Conservation (phyloP, 163 green algal species). For the Scenedesmus sp. region DNA sequence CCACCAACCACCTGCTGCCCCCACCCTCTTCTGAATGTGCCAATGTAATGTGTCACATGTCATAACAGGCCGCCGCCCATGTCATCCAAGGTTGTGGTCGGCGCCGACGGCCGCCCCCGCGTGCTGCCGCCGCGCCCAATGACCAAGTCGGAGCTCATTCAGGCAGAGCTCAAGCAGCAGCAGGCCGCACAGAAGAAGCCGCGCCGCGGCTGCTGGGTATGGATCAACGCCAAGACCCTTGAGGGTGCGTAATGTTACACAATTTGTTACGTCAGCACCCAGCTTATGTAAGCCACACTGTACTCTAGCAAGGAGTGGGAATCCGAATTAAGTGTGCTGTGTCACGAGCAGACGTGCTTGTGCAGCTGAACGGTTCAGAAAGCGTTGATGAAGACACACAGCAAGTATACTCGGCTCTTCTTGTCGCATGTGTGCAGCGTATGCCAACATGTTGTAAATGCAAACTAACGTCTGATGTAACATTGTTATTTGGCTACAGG, state of each 20-base stretch:
- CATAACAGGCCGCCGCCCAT: background rate
- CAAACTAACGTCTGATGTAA: too few relatives aligned
- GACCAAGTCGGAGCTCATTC: constrained; percentile 13
- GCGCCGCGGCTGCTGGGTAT: constrained; percentile 49
- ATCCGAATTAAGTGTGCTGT: too few relatives aligned
- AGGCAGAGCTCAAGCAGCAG: constrained; percentile 5
- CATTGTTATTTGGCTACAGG: too few relatives aligned
- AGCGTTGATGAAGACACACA: too few relatives aligned
- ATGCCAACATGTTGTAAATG: too few relatives aligned
- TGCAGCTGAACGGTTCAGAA: too few relatives aligned
- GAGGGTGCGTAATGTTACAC: constrained; percentile 11
- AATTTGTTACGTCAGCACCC: too few relatives aligned
- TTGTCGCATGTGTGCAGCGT: too few relatives aligned
- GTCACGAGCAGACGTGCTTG: too few relatives aligned
- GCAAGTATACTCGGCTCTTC: too few relatives aligned
- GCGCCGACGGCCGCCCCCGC: constrained; percentile 3
- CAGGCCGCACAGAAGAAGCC: background rate
- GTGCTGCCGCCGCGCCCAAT: constrained; percentile 23
- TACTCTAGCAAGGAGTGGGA: too few relatives aligned
- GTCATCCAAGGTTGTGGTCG: constrained; percentile 25
- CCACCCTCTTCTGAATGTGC: background rate
- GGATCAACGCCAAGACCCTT: constrained; percentile 50
- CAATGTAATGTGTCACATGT: background rate
- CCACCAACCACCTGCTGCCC: background rate
- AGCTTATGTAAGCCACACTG: too few relatives aligned